Evolutionary conservation across 352 stramenopile genomes (phyloP).

Genomic region (Globisporangium alternatum): DNA sequence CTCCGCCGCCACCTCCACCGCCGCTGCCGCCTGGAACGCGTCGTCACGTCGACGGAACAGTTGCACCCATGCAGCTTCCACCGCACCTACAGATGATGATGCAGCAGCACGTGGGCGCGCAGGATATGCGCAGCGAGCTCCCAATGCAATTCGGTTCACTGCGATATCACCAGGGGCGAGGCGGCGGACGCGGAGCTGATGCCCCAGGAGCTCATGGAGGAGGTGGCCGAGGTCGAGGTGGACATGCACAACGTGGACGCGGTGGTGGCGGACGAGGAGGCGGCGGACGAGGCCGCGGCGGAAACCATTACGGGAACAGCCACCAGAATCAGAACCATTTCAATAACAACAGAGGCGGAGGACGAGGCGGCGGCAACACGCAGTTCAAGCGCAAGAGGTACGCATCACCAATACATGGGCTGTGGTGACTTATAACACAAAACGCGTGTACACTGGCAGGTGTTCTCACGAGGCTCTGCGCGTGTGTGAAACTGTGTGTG

Average conservation of each 20-base stretch:
- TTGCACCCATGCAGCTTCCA: conserved; percentile 25
- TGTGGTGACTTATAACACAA: not conserved
- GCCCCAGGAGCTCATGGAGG: conserved; percentile 14
- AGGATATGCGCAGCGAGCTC: conserved; percentile 16
- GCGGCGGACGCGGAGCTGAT: not conserved
- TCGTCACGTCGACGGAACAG: not conserved
- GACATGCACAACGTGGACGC: conserved; percentile 14
- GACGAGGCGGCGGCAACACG: conserved; percentile 12
- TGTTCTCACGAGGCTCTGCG: conserved; percentile 5
- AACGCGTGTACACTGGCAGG: not conserved
- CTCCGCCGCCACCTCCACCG: conserved; percentile 21
- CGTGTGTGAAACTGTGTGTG: not conserved
- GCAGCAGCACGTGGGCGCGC: conserved; percentile 20
- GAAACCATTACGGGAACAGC: conserved; percentile 20
- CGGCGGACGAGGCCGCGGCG: conserved; percentile 19
- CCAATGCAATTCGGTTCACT: conserved; percentile 15
- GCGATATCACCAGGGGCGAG: not conserved
- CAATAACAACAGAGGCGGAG: not conserved
- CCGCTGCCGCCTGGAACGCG: conserved; percentile 18
- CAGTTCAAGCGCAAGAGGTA: conserved; percentile 51
- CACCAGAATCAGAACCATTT: conserved; percentile 21
- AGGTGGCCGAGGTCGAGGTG: not conserved
- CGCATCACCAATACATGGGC: not conserved
- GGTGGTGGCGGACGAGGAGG: conserved; percentile 19
- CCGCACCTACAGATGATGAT: conserved; percentile 55